Conservation (phyloP, 208 protist species). For the Porcisia deanei region DNA sequence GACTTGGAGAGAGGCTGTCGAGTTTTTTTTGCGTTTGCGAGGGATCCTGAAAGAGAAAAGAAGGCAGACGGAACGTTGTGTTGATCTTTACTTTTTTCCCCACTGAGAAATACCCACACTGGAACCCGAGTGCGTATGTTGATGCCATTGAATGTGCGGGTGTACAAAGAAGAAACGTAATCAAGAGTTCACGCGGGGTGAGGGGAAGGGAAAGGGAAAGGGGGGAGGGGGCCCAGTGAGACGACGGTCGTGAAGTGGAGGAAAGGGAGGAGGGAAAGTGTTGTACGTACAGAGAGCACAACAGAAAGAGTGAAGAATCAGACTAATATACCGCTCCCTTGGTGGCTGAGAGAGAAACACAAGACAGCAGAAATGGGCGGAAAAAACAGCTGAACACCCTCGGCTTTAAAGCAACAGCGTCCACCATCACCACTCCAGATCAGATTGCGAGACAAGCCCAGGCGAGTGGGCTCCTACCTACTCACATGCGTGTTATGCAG, state of each 20-base stretch:
- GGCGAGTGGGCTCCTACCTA: neutral
- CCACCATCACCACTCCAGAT: neutral
- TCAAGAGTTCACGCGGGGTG: neutral
- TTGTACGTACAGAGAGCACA: neutral
- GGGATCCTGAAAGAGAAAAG: neutral
- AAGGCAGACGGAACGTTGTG: neutral
- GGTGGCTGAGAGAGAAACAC: too few species aligned
- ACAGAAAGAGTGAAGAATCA: too few species aligned
- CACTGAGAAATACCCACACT: conserved; percentile 20
- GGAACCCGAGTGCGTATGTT: neutral
- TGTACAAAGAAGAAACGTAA: neutral
- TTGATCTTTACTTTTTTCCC: conserved; percentile 11
- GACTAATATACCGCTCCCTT: neutral
- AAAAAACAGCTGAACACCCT: neutral
- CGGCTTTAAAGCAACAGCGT: neutral
- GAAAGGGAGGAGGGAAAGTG: neutral
- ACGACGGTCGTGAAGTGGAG: neutral
- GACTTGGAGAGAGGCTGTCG: neutral
- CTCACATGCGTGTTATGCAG: neutral
- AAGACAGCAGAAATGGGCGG: neutral
- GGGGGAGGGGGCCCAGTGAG: neutral
- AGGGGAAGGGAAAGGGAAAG: neutral
- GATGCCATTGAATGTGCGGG: neutral
- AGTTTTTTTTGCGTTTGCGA: neutral
- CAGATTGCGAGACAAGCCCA: neutral